These are phyloP conservation scores for Pyrus bretschneideri DNA, from an alignment of 306 rosid species.

Conservation along the genomic window DNA sequence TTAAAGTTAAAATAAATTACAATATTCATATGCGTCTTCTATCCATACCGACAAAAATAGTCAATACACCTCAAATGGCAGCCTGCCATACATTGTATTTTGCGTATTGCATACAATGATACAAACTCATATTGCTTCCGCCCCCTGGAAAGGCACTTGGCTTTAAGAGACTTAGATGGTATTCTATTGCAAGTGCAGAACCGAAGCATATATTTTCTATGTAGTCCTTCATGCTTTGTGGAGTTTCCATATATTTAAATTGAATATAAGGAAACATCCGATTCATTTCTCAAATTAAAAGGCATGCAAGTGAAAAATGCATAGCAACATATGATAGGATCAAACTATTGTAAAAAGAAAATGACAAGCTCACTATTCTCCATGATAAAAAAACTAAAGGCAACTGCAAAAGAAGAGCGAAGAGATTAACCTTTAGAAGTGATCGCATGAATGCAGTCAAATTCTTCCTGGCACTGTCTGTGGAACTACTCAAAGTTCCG, in stretches of 20 bases:
- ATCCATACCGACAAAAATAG: neutral
- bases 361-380: neutral
- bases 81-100: neutral
- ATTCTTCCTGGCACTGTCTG: conserved; percentile 59
- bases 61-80: neutral
- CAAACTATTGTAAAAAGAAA: neutral
- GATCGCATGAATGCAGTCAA: conserved; percentile 77
- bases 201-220: neutral
- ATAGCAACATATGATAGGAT: neutral
- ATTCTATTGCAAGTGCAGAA: neutral
- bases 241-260: neutral
- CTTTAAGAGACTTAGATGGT: neutral
- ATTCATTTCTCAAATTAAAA: neutral
- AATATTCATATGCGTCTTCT: neutral
- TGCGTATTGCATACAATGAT: neutral
- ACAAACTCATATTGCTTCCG: neutral
- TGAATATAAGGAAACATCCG: neutral
- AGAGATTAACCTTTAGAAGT: conserved; percentile 64
- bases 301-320: neutral
- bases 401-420: neutral
- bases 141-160: neutral
- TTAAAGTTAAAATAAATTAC: neutral
- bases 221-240: neutral
- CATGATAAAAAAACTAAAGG: neutral
- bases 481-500: conserved; percentile 41